These are phyloP conservation scores for Pontederia crassipes DNA, from an alignment of 176 grass and related monocot species.

Conservation along the genomic window DNA sequence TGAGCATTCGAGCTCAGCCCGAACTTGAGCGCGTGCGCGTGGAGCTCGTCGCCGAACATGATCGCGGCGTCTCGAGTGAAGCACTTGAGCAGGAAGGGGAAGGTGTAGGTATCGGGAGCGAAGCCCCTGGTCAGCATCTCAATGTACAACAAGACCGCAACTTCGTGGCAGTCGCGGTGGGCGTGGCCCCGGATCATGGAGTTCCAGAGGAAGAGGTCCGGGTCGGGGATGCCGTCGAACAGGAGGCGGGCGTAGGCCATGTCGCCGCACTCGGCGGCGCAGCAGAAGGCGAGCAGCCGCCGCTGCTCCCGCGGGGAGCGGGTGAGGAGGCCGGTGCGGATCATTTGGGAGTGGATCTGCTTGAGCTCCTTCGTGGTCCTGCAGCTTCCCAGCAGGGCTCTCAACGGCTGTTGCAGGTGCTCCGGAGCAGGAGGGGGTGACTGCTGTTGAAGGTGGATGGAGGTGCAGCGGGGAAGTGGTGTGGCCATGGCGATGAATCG, in stretches of 20 bases:
- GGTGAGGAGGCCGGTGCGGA: slow-evolving; percentile 19
- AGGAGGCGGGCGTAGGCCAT: slow-evolving; percentile 25
- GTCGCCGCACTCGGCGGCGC: slow-evolving; percentile 11
- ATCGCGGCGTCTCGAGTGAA: slow-evolving; percentile 21
- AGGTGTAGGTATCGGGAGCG: slow-evolving; percentile 52
- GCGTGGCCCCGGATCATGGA: slow-evolving; percentile 11
- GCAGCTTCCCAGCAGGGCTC: slow-evolving; percentile 21
- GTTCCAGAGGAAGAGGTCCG: slow-evolving; percentile 10
- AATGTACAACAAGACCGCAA: slow-evolving; percentile 32
- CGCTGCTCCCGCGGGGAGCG: slow-evolving; percentile 1
- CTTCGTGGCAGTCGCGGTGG: background rate
- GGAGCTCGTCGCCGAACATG: slow-evolving; percentile 22
- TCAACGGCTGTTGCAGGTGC: slow-evolving; percentile 2
- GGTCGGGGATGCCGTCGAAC: slow-evolving; percentile 46
- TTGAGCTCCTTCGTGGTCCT: slow-evolving; percentile 36
- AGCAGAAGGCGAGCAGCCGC: slow-evolving; percentile 26
- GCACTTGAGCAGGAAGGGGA: slow-evolving; percentile 55
- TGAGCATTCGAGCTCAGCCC: slow-evolving; percentile 34
- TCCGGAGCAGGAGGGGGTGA: slow-evolving; percentile 6
- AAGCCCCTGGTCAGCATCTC: slow-evolving; percentile 44
- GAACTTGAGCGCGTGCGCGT: slow-evolving; percentile 57
- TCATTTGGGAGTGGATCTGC: slow-evolving; percentile 29
- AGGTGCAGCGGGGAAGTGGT: no score
- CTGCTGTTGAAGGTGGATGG: no score
- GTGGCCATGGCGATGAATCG: no score